These are phyloP conservation scores for Nissolia schottii DNA, from an alignment of 306 rosid genomes.

Conservation along the genomic window DNA sequence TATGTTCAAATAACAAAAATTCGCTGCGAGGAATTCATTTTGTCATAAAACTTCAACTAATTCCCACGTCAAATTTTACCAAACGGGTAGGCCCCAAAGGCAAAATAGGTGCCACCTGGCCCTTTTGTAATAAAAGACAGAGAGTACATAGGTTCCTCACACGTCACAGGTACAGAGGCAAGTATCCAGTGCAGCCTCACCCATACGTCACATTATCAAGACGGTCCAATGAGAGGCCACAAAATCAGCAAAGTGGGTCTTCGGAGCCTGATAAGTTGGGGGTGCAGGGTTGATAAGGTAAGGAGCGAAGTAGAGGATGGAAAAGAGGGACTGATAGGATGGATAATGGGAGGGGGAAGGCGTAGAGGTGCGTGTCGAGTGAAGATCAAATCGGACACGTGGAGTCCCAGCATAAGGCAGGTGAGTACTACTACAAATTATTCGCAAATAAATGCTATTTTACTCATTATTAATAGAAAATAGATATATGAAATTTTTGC, in stretches of 20 bases:
- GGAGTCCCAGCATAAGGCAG: slow-evolving; percentile 26
- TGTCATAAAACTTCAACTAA: slow-evolving; percentile 7
- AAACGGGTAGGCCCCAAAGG: slow-evolving; percentile 16
- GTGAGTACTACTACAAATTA: slow-evolving; percentile 29
- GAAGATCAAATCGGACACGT: slow-evolving; percentile 32
- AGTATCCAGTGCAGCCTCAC: neutral
- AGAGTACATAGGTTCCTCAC: slow-evolving; percentile 24
- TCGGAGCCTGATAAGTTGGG: neutral
- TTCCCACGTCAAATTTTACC: slow-evolving; percentile 29
- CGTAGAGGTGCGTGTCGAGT: neutral
- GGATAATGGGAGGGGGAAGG: neutral
- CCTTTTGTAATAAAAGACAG: slow-evolving; percentile 10
- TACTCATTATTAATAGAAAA: too few relatives aligned
- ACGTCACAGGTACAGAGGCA: slow-evolving; percentile 9
- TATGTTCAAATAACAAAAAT: neutral
- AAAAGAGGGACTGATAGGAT: neutral
- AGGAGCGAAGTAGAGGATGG: neutral
- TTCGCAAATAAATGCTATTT: too few relatives aligned
- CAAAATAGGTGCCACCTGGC: slow-evolving; percentile 33
- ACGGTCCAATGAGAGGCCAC: neutral
- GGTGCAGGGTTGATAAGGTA: neutral
- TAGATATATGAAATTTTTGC: too few relatives aligned
- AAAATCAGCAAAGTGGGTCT: neutral
- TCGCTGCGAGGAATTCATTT: neutral
- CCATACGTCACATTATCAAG: neutral